These are phyloP conservation scores for Heritiera littoralis DNA, from an alignment of 345 rosid species.

Conservation along the genomic window DNA sequence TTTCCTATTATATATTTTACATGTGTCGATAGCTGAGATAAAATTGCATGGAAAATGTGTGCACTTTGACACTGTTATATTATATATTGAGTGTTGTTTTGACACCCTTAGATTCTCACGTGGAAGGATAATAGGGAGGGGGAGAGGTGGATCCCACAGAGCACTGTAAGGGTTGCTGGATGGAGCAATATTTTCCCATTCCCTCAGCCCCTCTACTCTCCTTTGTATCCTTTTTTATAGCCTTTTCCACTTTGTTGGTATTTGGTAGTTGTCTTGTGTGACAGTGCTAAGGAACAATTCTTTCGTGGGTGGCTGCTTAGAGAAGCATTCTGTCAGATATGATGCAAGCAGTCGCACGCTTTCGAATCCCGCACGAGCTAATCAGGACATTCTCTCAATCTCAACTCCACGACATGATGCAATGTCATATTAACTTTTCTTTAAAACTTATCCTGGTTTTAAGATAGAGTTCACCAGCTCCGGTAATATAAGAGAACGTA, in stretches of 20 bases:
- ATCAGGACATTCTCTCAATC: no score
- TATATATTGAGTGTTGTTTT: background rate
- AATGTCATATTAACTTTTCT: no score
- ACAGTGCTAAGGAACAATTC: conserved; percentile 39
- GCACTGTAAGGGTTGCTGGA: conserved; percentile 26
- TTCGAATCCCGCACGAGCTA: background rate
- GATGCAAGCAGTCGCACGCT: conserved; percentile 64
- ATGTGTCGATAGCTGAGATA: background rate
- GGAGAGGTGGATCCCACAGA: conserved; percentile 50
- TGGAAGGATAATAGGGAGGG: background rate
- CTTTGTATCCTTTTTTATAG: background rate
- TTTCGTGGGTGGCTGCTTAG: conserved; percentile 62
- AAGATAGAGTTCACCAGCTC: no score
- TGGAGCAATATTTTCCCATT: no score
- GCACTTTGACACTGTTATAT: background rate
- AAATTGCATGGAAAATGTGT: background rate
- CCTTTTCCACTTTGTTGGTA: conserved; percentile 30
- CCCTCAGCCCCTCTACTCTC: no score
- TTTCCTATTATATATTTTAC: no score
- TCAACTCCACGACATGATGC: no score
- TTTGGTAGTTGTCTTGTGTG: conserved; percentile 59
- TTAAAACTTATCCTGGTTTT: no score
- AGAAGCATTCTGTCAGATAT: conserved; percentile 67
- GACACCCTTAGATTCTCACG: background rate
- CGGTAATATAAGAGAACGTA: no score